Evolutionary conservation across 257 asterid genomes (phyloP), one percentile per base, ranked within the genome.

Genomic region (Ilex aquifolium): DNA sequence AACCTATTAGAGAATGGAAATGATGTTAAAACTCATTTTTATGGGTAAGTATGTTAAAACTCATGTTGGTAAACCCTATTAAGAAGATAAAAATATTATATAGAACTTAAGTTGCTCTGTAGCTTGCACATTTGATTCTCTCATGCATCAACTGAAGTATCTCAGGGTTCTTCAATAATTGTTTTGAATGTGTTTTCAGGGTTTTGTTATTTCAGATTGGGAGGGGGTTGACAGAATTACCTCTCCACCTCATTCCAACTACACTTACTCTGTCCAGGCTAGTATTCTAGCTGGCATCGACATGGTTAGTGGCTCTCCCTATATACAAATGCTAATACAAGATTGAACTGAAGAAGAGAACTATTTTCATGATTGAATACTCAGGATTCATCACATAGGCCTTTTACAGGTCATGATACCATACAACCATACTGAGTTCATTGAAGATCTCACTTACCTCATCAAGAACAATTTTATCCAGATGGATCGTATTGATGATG

Each of bases 241-340:
- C 42, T 64, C 88, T 62, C 96, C 97, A 12, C 77, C 86, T 31
- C 85, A 83, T 69, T 63, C 82, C 77, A 90, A 88, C 76, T 90
- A 90, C 76, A 85, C 95, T 1, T 85, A 80, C 73, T 90, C 97
- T 29, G 79, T 90, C 70, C 83, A 70, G 60, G 92, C 88, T 66
- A 64, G 96, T 68, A 79, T 90, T 78, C 69, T 74, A 56, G 90
- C 97, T 59, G 97, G 96, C 67, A 71, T 90, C 4, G 97, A 90
- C 81, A 87, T 88, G 96, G 97, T 83, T 51, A 61, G 70, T 31
- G 31, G 57, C 57, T 32, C 12, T 32, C 58, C 48, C 67, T 46
- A 42, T 63, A 66, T 68, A 49, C 65, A 58, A 3, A 57, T 54
- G 64, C 55, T 11, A 42, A 42, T 7, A 42, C 65, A 59, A 57